These are phyloP conservation scores for Monosporascus sp. DNA, from an alignment of 2,329 filamentous ascomycete species.

Conservation along the genomic window DNA sequence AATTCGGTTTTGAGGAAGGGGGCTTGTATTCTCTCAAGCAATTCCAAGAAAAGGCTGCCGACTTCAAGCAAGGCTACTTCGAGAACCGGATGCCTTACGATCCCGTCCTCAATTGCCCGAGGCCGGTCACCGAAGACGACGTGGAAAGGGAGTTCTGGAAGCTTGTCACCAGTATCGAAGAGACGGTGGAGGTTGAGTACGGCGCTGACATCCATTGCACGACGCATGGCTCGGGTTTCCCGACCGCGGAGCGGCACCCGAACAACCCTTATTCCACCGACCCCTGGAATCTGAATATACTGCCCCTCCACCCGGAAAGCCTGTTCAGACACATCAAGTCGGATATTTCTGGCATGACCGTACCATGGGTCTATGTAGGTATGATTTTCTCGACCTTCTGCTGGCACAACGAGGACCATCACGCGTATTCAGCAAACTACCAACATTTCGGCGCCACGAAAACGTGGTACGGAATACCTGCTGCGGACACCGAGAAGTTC, in stretches of 20 bases:
- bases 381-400: slow-evolving; percentile 99
- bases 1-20: slow-evolving; percentile 96
- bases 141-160: slow-evolving; percentile 97
- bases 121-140: slow-evolving; percentile 86
- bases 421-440: slow-evolving; percentile 96
- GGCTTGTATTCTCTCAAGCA: slow-evolving; percentile 91
- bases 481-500: slow-evolving; percentile 88
- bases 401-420: slow-evolving; percentile 99
- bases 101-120: slow-evolving; percentile 71
- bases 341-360: slow-evolving; percentile 98
- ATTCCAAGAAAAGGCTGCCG: slow-evolving; percentile 92
- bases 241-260: slow-evolving; percentile 86
- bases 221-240: slow-evolving; percentile 94
- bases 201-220: slow-evolving; percentile 97
- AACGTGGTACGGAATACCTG: slow-evolving; percentile 98
- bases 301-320: slow-evolving; percentile 86
- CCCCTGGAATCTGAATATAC: slow-evolving; percentile 91
- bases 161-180: slow-evolving; percentile 86
- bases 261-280: slow-evolving; percentile 82
- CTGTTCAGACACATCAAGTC: slow-evolving; percentile 96
- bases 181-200: slow-evolving; percentile 96
- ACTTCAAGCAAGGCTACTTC: slow-evolving; percentile 94
- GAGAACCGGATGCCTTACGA: slow-evolving; percentile 86
- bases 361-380: slow-evolving; percentile 97
- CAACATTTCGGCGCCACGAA: slow-evolving; percentile 98